Conservation (phyloP, 2,329 filamentous ascomycete species). For the Ceratocystis eucalypticola region DNA sequence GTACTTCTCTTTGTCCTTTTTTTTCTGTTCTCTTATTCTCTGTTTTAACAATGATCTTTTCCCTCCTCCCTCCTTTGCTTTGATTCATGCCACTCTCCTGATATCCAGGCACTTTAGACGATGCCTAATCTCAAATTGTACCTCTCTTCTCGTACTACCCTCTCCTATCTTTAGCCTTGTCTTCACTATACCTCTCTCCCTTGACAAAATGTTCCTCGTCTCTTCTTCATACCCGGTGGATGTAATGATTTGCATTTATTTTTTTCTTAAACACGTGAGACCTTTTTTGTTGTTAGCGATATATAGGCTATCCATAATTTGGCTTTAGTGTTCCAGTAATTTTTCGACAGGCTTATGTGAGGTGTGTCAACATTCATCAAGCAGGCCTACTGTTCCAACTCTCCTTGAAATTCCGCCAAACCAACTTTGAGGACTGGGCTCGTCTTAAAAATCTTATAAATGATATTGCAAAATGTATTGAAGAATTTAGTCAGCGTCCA, state of each 20-base stretch:
- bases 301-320: no score
- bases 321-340: no score
- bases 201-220: background rate
- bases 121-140: background rate
- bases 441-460: no score
- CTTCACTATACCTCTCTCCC: background rate
- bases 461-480: no score
- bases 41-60: constrained; percentile 6
- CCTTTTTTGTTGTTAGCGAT: no score
- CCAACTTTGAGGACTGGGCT: no score
- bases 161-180: constrained; percentile 9
- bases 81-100: background rate
- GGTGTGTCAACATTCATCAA: no score
- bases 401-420: no score
- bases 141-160: background rate
- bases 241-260: background rate
- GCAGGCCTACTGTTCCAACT: no score
- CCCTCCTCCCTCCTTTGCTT: background rate
- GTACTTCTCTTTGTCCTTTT: background rate
- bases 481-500: no score
- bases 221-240: background rate
- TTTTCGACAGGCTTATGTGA: no score
- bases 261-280: background rate
- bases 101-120: background rate
- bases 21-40: constrained; percentile 9